These are phyloP conservation scores for Calendula officinalis DNA, from an alignment of 129 eudicot genomes.

Conservation along the genomic window DNA sequence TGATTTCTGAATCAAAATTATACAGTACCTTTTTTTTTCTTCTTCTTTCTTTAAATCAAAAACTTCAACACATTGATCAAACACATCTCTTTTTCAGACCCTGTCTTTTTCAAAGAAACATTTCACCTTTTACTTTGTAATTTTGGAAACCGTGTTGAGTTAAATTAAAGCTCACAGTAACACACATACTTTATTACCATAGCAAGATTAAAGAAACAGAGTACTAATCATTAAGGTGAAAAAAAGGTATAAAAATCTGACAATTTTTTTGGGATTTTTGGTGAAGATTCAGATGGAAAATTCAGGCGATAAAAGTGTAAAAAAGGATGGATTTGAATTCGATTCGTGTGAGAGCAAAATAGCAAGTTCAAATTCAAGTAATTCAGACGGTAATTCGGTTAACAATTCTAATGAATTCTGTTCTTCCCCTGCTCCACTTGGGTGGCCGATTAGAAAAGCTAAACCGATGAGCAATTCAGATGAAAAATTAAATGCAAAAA, in stretches of 20 bases:
- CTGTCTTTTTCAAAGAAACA: slow-evolving; percentile 23
- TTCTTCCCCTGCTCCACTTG: slow-evolving; percentile 52
- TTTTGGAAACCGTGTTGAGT: slow-evolving; percentile 21
- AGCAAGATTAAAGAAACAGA: slow-evolving; percentile 19
- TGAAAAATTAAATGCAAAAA: slow-evolving; percentile 29
- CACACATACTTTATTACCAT: not conserved
- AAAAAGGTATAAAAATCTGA: slow-evolving; percentile 26
- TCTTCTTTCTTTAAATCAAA: slow-evolving; percentile 36
- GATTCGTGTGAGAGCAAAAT: slow-evolving; percentile 32
- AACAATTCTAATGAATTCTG: slow-evolving; percentile 29
- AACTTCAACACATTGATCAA: slow-evolving; percentile 18
- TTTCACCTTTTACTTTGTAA: slow-evolving; percentile 22
- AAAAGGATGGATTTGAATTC: slow-evolving; percentile 41
- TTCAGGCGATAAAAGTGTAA: slow-evolving; percentile 33
- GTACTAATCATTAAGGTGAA: slow-evolving; percentile 23
- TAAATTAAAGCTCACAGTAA: slow-evolving; percentile 7
- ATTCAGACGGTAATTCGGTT: slow-evolving; percentile 38
- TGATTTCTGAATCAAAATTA: slow-evolving; percentile 31
- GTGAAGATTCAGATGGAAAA: slow-evolving; percentile 36
- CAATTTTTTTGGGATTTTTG: slow-evolving; percentile 20
- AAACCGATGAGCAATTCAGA: slow-evolving; percentile 29
- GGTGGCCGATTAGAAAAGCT: slow-evolving; percentile 81
- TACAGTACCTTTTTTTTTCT: slow-evolving; percentile 8
- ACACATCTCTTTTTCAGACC: slow-evolving; percentile 5
- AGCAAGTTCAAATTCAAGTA: slow-evolving; percentile 40